Evolutionary conservation across 2,329 filamentous ascomycete species (phyloP).

Genomic region (Sporothrix pallida): DNA sequence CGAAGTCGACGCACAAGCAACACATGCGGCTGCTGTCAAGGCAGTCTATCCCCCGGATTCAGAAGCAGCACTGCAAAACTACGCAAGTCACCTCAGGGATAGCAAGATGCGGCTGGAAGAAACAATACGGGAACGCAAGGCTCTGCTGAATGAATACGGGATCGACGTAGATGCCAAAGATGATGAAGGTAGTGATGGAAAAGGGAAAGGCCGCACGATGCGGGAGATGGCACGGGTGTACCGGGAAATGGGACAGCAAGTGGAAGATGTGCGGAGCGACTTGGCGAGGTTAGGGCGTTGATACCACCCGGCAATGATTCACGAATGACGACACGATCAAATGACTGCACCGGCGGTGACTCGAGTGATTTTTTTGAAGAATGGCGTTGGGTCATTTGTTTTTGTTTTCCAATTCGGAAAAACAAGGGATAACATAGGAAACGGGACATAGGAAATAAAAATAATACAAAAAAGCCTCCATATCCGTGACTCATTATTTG

Average conservation of each 20-base stretch:
- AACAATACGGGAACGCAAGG: conserved; percentile 49
- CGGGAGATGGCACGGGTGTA: conserved; percentile 60
- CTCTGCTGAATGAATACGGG: conserved; percentile 58
- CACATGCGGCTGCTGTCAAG: conserved; percentile 46
- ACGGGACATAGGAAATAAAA: background rate
- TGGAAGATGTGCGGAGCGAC: conserved; percentile 58
- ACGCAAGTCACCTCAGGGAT: conserved; percentile 57
- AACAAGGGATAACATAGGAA: background rate
- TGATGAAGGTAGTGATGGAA: conserved; percentile 30
- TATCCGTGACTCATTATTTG: conserved; percentile 20
- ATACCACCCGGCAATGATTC: background rate
- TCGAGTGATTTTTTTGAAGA: background rate
- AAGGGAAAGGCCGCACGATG: conserved; percentile 55
- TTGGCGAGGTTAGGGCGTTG: conserved; percentile 45
- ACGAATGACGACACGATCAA: background rate
- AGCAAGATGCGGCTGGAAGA: conserved; percentile 55
- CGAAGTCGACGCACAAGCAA: conserved; percentile 48
- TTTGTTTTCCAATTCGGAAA: background rate
- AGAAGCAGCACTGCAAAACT: conserved; percentile 52
- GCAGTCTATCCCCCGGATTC: conserved; percentile 56
- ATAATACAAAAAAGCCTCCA: conserved; percentile 8
- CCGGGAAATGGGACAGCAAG: conserved; percentile 55
- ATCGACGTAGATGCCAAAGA: conserved; percentile 49
- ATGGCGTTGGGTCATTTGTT: conserved; percentile 13
- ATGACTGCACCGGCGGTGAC: background rate